Evolutionary conservation across 1,284 basidiomycete genomes (phyloP).

Genomic region (Sphaerobolus stellatus): DNA sequence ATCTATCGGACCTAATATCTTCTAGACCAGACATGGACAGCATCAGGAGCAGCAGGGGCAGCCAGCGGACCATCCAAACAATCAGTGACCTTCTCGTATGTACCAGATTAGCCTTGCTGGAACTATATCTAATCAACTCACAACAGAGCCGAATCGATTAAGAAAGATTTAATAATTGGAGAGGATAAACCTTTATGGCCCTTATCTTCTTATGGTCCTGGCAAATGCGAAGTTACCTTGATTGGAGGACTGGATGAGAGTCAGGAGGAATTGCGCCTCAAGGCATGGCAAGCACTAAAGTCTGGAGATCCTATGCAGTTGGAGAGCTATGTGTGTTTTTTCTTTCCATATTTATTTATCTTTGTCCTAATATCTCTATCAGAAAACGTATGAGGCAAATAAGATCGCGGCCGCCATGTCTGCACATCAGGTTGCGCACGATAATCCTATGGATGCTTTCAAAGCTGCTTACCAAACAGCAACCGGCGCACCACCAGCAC

Average conservation of each 20-base stretch:
- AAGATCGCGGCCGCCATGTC: constrained; percentile 42
- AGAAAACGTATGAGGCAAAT: constrained; percentile 58
- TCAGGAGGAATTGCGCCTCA: constrained; percentile 78
- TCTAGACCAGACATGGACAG: constrained; percentile 48
- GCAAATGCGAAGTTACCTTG: constrained; percentile 73
- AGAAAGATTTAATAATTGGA: constrained; percentile 55
- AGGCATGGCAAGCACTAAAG: constrained; percentile 60
- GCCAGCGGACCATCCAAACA: constrained; percentile 23
- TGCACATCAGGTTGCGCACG: constrained; percentile 45
- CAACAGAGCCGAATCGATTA: constrained; percentile 57
- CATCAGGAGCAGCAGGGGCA: no score
- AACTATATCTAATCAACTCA: constrained; percentile 16
- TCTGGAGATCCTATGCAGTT: constrained; percentile 43
- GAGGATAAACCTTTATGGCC: constrained; percentile 78
- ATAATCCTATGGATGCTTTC: constrained; percentile 42
- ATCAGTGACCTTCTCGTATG: constrained; percentile 49
- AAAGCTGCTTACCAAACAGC: constrained; percentile 18
- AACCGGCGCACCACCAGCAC: constrained; percentile 15
- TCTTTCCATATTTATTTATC: not conserved
- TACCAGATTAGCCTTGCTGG: constrained; percentile 19
- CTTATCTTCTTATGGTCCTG: constrained; percentile 78
- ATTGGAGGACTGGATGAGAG: constrained; percentile 72
- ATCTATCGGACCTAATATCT: constrained; percentile 13
- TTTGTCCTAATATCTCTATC: constrained; percentile 7
- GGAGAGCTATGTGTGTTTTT: constrained; percentile 68